Conservation (phyloP, 345 rosid genomes). For the Syzygium aqueum region DNA sequence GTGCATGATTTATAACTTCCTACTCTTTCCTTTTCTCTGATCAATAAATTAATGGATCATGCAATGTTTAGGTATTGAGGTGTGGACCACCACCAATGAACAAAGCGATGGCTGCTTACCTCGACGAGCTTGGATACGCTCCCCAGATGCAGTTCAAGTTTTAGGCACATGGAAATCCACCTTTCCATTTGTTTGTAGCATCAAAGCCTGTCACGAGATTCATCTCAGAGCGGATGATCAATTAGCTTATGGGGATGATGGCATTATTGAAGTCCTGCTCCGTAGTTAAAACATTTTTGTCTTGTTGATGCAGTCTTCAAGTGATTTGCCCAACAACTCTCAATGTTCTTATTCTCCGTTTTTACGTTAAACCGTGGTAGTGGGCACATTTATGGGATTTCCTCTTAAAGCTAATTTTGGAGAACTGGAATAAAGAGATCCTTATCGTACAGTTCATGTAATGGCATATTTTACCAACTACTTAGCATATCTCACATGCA, state of each 20-base stretch:
- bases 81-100: conserved; percentile 68
- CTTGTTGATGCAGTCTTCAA: neutral
- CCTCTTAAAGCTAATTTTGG: neutral
- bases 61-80: conserved; percentile 30
- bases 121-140: conserved; percentile 45
- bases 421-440: neutral
- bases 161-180: conserved; percentile 4
- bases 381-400: neutral
- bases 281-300: neutral
- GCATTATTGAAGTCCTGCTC: neutral
- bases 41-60: neutral
- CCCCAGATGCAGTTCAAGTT: conserved; percentile 59
- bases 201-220: neutral
- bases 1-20: neutral
- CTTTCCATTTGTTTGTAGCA: neutral
- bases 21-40: neutral
- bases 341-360: neutral
- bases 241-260: neutral
- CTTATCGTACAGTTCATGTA: neutral
- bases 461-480: neutral
- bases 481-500: neutral
- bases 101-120: conserved; percentile 55
- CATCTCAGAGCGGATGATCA: neutral
- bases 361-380: neutral
- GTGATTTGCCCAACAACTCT: neutral